Percentiles rank a stretch among this genome's conserved stretches.
Conservation (phyloP, 176 grass and related monocot genomes). For the Bothriochloa decipiens region DNA sequence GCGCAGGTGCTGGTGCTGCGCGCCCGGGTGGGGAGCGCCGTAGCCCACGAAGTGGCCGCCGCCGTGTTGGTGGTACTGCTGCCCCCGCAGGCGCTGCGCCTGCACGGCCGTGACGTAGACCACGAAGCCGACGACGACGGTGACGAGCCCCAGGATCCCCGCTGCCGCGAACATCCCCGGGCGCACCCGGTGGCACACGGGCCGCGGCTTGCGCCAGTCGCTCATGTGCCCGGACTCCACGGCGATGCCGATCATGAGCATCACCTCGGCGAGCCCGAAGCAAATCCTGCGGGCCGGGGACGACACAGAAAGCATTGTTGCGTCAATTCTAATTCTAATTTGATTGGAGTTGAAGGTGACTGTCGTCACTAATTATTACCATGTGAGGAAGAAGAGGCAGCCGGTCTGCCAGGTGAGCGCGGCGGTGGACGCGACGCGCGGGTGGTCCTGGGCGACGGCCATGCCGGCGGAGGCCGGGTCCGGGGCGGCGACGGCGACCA, state of each 20-base stretch:
- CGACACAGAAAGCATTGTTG: not conserved
- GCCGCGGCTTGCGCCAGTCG: slow-evolving; percentile 71
- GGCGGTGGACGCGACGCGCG: slow-evolving; percentile 28
- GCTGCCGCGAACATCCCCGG: slow-evolving; percentile 81
- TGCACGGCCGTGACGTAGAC: slow-evolving; percentile 71
- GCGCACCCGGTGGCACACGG: slow-evolving; percentile 69
- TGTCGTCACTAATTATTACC: slow-evolving; percentile 17
- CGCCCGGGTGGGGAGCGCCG: not conserved
- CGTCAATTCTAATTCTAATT: not conserved
- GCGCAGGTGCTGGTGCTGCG: slow-evolving; percentile 12
- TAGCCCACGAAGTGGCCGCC: slow-evolving; percentile 42
- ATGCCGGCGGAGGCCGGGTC: slow-evolving; percentile 20
- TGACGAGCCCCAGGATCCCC: slow-evolving; percentile 77
- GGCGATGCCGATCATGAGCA: slow-evolving; percentile 86
- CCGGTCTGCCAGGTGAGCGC: slow-evolving; percentile 64
- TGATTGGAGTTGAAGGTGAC: not conserved
- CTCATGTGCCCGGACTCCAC: slow-evolving; percentile 80
- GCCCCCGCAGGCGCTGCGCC: slow-evolving; percentile 41
- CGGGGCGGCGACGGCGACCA: slow-evolving; percentile 66
- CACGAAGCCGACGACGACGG: slow-evolving; percentile 83
- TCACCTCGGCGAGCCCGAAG: slow-evolving; percentile 84
- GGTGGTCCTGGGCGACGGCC: slow-evolving; percentile 52
- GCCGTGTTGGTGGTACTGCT: not conserved
- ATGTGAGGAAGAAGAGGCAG: slow-evolving; percentile 82
- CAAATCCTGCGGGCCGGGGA: slow-evolving; percentile 57